Evolutionary conservation across 805 yeast species (phyloP).

Genomic region (Nakazawaea holstii): DNA sequence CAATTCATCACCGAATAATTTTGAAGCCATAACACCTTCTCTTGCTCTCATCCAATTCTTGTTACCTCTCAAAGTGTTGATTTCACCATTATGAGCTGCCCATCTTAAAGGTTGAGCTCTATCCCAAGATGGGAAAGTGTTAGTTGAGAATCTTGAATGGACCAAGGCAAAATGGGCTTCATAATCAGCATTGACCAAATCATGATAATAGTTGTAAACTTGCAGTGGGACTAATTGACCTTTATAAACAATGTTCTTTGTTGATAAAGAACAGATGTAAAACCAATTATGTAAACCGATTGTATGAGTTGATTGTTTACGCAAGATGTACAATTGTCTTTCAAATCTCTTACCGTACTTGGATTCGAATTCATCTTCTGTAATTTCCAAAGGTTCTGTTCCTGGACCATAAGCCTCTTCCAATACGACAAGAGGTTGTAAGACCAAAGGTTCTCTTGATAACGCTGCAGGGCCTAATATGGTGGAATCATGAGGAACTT

Average conservation of each 20-base stretch:
- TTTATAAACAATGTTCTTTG: slow-evolving; percentile 88
- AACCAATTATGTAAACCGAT: slow-evolving; percentile 97
- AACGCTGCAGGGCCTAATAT: slow-evolving; percentile 92
- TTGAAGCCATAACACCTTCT: slow-evolving; percentile 92
- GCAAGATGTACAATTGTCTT: slow-evolving; percentile 74
- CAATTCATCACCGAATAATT: slow-evolving; percentile 83
- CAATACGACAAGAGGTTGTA: slow-evolving; percentile 90
- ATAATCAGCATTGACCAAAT: slow-evolving; percentile 83
- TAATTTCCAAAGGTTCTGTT: slow-evolving; percentile 26
- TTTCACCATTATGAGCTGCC: slow-evolving; percentile 99
- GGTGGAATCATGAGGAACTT: slow-evolving; percentile 91
- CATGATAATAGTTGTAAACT: slow-evolving; percentile 92
- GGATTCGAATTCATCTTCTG: slow-evolving; percentile 49
- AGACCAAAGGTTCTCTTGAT: slow-evolving; percentile 84
- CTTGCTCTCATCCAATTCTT: slow-evolving; percentile 99
- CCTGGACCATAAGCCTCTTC: slow-evolving; percentile 40
- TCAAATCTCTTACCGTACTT: slow-evolving; percentile 65
- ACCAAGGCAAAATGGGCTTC: slow-evolving; percentile 95
- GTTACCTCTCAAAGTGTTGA: slow-evolving; percentile 94
- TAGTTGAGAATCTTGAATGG: slow-evolving; percentile 95
- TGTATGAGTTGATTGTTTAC: slow-evolving; percentile 86
- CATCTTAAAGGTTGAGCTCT: slow-evolving; percentile 97
- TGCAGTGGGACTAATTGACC: slow-evolving; percentile 97
- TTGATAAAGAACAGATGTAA: slow-evolving; percentile 88
- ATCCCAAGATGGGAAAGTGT: slow-evolving; percentile 99